Conservation (phyloP, 148 eudicot species). For the Silene latifolia region DNA sequence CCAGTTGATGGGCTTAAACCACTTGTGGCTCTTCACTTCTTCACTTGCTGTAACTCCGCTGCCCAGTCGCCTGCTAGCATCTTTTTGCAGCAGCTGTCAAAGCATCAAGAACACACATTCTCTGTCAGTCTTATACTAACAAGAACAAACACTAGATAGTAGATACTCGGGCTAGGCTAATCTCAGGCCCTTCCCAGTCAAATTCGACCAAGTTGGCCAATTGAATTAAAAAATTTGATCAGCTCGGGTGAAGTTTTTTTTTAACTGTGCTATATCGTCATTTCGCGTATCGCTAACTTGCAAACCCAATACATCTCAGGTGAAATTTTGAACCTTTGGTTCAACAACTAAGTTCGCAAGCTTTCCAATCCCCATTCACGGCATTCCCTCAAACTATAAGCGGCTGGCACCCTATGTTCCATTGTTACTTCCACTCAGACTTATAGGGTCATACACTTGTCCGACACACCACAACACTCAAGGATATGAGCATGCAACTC, state of each 20-base stretch:
- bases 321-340: not conserved
- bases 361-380: not conserved
- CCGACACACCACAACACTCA: not conserved
- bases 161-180: not conserved
- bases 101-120: conserved; percentile 14
- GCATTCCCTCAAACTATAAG: too few relatives aligned
- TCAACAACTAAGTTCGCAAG: not conserved
- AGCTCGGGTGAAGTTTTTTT: not conserved
- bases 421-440: not conserved
- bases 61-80: conserved; percentile 62
- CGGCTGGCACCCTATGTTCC: not conserved
- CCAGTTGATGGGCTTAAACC: conserved; percentile 90
- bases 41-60: conserved; percentile 62
- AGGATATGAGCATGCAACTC: not conserved
- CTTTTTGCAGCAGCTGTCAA: conserved; percentile 64
- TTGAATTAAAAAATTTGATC: not conserved
- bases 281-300: not conserved
- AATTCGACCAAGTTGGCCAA: not conserved
- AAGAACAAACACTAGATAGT: not conserved
- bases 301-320: not conserved
- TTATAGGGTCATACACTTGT: not conserved
- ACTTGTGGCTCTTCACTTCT: conserved; percentile 73
- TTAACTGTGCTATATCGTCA: not conserved
- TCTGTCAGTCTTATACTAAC: conserved; percentile 7
- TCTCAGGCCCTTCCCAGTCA: not conserved